Conservation (phyloP, 148 eudicot genomes). For the Gaultheria prostrata region DNA sequence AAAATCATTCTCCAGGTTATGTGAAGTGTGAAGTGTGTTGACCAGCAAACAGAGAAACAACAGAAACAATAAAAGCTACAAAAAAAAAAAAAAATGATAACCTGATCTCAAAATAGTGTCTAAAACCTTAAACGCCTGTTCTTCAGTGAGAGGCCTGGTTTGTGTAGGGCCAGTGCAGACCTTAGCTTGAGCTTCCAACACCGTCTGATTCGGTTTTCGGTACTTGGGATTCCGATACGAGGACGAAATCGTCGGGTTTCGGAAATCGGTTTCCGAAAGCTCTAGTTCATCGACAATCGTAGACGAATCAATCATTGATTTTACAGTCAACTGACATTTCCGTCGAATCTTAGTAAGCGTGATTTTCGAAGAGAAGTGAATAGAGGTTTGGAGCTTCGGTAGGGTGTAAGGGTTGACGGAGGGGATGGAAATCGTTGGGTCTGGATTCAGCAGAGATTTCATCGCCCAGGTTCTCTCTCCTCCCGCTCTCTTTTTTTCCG, state of each 20-base stretch:
- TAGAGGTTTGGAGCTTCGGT: constrained; percentile 7
- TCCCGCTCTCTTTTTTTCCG: background rate
- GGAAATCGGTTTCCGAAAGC: constrained; percentile 27
- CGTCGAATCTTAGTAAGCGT: constrained; percentile 21
- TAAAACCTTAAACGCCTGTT: constrained; percentile 72
- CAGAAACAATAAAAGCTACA: background rate
- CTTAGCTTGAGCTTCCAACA: constrained; percentile 83
- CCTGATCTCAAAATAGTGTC: constrained; percentile 88
- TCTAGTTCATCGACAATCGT: constrained; percentile 34
- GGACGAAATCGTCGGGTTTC: constrained; percentile 66
- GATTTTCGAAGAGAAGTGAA: constrained; percentile 5
- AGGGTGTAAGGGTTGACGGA: constrained; percentile 1
- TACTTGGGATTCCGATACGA: constrained; percentile 50
- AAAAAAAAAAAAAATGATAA: background rate
- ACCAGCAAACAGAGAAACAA: background rate
- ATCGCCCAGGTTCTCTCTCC: constrained; percentile 22
- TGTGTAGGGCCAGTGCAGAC: constrained; percentile 97
- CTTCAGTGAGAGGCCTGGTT: constrained; percentile 64
- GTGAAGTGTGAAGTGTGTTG: background rate
- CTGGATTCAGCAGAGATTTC: constrained; percentile 36
- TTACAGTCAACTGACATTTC: constrained; percentile 26
- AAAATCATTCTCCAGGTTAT: background rate
- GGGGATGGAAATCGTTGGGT: constrained; percentile 20
- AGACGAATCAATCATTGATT: constrained; percentile 43
- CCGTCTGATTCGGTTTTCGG: constrained; percentile 69